A percentile compares a stretch with the other conserved stretches of the same genome.
These are phyloP conservation scores for Melastoma candidum DNA, from an alignment of 441 rosid species.

Conservation along the genomic window DNA sequence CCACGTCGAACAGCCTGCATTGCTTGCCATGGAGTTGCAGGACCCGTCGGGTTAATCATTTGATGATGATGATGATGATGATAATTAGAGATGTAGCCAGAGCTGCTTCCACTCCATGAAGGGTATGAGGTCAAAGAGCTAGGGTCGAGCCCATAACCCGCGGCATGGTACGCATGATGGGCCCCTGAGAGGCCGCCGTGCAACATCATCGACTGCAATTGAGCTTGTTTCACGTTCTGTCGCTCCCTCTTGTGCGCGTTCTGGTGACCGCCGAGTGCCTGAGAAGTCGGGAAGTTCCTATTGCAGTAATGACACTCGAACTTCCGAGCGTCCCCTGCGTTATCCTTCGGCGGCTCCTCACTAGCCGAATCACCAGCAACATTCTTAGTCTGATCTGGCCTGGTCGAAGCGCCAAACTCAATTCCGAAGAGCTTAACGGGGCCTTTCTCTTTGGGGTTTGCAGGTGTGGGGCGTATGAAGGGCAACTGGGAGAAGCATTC, in stretches of 20 bases:
- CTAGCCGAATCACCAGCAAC: conserved; percentile 11
- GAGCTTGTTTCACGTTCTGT: conserved; percentile 75
- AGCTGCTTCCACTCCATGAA: conserved; percentile 34
- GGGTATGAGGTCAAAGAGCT: conserved; percentile 32
- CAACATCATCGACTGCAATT: conserved; percentile 47
- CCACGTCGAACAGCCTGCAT: too few relatives aligned
- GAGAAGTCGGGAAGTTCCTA: conserved; percentile 92
- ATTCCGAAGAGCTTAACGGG: conserved; percentile 73
- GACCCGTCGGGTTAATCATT: too few relatives aligned
- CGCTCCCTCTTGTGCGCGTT: conserved; percentile 97
- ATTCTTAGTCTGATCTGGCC: conserved; percentile 15
- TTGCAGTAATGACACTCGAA: conserved; percentile 92
- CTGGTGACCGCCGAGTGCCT: conserved; percentile 95
- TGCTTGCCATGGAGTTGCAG: too few relatives aligned
- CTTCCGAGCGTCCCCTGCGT: conserved; percentile 30
- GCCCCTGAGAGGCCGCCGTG: conserved; percentile 24
- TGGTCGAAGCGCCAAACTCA: conserved; percentile 42
- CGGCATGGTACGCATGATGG: conserved; percentile 30
- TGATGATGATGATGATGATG: too few relatives aligned
- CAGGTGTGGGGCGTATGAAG: conserved; percentile 67
- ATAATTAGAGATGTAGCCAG: conserved; percentile 8
- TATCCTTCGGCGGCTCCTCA: conserved; percentile 2
- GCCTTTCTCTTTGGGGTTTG: conserved; percentile 34
- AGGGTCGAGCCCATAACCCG: conserved; percentile 35
- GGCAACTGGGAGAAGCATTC: conserved; percentile 85